A percentile compares a stretch with the other conserved stretches of the same genome.
Evolutionary conservation across 371 early-diverging fungal genomes (phyloP).

Genomic region (Mortierella polycephala): DNA sequence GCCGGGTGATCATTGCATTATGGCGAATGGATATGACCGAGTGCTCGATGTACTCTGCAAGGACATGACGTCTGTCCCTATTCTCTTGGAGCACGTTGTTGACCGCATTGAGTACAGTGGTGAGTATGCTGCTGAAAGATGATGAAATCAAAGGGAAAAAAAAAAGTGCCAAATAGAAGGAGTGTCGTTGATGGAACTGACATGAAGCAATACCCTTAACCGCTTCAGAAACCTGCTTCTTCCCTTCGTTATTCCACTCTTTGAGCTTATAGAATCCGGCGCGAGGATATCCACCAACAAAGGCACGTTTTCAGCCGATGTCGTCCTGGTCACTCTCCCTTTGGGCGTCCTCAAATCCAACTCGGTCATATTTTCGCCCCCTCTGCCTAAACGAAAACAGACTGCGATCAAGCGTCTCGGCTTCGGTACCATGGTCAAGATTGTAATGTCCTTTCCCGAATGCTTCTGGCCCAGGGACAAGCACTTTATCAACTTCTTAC

Average conservation of each 20-base stretch:
- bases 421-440: constrained; percentile 54
- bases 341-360: constrained; percentile 54
- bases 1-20: constrained; percentile 54
- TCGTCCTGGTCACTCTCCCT: constrained; percentile 53
- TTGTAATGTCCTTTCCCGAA: constrained; percentile 29
- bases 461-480: constrained; percentile 53
- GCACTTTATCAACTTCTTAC: constrained; percentile 53
- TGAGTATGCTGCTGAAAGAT: constrained; percentile 29
- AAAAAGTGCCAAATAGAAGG: constrained; percentile 18
- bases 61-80: constrained; percentile 36
- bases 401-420: constrained; percentile 49
- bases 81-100: constrained; percentile 47
- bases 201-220: constrained; percentile 45
- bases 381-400: constrained; percentile 42
- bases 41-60: constrained; percentile 35
- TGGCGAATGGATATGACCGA: constrained; percentile 49
- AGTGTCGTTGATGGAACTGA: constrained; percentile 15
- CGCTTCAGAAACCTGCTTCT: constrained; percentile 23
- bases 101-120: constrained; percentile 49
- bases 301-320: constrained; percentile 37
- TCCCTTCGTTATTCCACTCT: neutral
- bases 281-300: constrained; percentile 47
- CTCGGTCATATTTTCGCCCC: constrained; percentile 40
- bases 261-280: constrained; percentile 29
- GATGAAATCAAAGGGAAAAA: neutral